Conservation (phyloP, 176 grass and related monocot genomes). For the Alloteropsis semialata region DNA sequence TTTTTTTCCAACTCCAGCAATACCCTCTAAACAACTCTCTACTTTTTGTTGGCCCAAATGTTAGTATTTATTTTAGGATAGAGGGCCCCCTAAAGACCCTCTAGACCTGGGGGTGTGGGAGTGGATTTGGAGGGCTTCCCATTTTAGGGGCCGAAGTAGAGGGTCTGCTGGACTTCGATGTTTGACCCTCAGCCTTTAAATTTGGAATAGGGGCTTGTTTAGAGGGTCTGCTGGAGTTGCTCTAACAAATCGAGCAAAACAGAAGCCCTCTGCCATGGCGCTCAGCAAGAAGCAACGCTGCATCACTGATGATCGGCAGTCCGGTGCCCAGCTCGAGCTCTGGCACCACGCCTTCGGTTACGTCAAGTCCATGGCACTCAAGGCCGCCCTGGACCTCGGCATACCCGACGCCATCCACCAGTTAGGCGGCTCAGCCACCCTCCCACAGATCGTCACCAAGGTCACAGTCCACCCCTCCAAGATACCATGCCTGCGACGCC, state of each 20-base stretch:
- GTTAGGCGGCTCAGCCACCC: not conserved
- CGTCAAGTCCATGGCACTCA: not conserved
- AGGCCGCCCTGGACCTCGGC: not conserved
- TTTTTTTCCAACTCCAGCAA: too few species aligned
- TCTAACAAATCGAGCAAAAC: not conserved
- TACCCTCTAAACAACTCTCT: too few species aligned
- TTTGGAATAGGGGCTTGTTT: too few species aligned
- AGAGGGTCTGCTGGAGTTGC: too few species aligned
- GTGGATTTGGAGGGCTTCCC: too few species aligned
- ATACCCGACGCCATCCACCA: not conserved
- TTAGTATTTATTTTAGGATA: too few species aligned
- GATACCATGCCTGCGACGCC: not conserved
- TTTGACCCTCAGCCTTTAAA: too few species aligned
- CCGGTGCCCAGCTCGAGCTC: not conserved
- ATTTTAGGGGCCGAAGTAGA: too few species aligned
- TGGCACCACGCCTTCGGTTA: not conserved
- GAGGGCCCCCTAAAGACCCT: too few species aligned
- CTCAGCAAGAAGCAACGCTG: not conserved
- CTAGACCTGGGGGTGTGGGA: too few species aligned
- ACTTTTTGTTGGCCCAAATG: too few species aligned
- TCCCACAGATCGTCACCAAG: not conserved
- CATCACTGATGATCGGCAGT: not conserved
- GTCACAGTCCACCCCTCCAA: not conserved
- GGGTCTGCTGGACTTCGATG: too few species aligned
- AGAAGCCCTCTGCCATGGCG: not conserved